These are phyloP conservation scores for Aaosphaeria arxii DNA, from an alignment of 2,329 filamentous ascomycete genomes.

Conservation along the genomic window DNA sequence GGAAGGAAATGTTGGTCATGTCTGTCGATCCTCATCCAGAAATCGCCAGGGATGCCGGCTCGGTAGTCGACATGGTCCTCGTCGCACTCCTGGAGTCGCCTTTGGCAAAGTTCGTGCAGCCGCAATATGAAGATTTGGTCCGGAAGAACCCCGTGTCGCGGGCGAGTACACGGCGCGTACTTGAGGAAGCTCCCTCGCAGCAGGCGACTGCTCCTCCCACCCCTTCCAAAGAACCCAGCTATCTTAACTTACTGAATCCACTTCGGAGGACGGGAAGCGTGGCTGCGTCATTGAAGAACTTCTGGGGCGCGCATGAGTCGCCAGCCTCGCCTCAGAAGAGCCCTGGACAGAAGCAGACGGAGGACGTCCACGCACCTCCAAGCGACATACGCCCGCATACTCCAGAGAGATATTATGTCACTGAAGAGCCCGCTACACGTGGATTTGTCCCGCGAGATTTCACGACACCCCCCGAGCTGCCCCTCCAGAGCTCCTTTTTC, in stretches of 20 bases:
- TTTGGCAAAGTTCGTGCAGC: conserved; percentile 67
- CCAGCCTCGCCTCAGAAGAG: conserved; percentile 25
- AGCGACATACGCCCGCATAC: conserved; percentile 69
- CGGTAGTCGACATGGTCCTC: conserved; percentile 85
- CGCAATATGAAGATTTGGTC: conserved; percentile 69
- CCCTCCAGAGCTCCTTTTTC: conserved; percentile 78
- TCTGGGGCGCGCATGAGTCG: conserved; percentile 46
- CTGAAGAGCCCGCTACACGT: conserved; percentile 75
- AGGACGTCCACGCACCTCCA: conserved; percentile 63
- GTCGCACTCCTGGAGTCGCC: conserved; percentile 73
- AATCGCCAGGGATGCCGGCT: conserved; percentile 77
- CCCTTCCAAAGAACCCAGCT: conserved; percentile 56
- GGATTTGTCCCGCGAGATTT: conserved; percentile 65
- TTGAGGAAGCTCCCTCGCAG: conserved; percentile 35
- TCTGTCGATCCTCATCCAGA: conserved; percentile 94
- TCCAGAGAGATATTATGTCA: conserved; percentile 65
- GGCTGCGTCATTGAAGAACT: conserved; percentile 61
- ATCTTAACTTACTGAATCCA: conserved; percentile 54
- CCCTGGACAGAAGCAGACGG: conserved; percentile 46
- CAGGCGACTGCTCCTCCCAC: conserved; percentile 48
- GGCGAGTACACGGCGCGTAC: conserved; percentile 39
- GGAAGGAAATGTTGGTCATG: conserved; percentile 88
- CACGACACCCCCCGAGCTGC: conserved; percentile 61
- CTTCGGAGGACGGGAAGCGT: conserved; percentile 64
- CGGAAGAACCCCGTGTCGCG: conserved; percentile 42